phyloP scores from a whole-genome alignment of 2,329 filamentous ascomycete genomes.

The Ustulina deusta region DNA sequence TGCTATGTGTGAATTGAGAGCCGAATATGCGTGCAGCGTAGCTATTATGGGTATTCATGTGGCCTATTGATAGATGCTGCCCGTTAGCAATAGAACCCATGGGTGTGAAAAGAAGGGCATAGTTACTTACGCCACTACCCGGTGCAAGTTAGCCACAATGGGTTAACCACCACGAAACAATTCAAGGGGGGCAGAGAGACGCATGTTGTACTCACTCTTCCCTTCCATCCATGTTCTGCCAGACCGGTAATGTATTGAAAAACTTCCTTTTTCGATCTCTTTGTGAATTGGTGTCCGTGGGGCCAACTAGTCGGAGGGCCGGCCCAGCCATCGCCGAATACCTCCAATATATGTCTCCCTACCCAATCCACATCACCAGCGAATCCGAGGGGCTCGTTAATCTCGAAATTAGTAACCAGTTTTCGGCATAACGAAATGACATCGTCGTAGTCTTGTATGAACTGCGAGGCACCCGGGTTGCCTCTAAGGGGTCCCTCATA shows the following conservation, averaged over 20 bases:
- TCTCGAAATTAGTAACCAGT: conserved; percentile 20
- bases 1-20: not conserved
- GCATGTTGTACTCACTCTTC: conserved; percentile 20
- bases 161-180: not conserved
- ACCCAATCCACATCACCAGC: conserved; percentile 3
- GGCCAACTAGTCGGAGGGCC: not conserved
- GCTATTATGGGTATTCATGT: no score
- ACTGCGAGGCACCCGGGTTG: not conserved
- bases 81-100: not conserved
- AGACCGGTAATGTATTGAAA: not conserved
- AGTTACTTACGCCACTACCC: conserved; percentile 20
- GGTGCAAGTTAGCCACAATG: not conserved
- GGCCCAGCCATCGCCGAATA: not conserved
- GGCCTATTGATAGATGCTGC: not conserved
- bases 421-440: not conserved
- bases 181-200: not conserved
- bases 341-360: not conserved
- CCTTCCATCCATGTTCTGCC: not conserved
- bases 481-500: not conserved
- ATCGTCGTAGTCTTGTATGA: conserved; percentile 15
- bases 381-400: not conserved
- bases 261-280: not conserved
- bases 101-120: not conserved
- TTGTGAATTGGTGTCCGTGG: not conserved
- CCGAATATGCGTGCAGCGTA: no score